Conservation (phyloP, 768 basidiomycete species). For the Suillus cothurnatus region DNA sequence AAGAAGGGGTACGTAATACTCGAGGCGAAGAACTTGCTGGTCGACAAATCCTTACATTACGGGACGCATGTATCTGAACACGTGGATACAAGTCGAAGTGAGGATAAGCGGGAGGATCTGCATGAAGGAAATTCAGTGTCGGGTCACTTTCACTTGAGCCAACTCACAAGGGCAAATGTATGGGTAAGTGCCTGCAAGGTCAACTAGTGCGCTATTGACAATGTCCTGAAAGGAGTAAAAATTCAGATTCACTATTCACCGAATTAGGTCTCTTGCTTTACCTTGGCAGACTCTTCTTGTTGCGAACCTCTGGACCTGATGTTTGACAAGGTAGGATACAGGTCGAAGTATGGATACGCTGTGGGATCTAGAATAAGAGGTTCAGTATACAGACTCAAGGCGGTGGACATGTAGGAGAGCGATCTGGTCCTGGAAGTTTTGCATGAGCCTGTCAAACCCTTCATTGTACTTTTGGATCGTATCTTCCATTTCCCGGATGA, state of each 20-base stretch:
- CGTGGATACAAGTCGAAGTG: conserved; percentile 37
- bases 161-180: conserved; percentile 12
- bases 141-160: neutral
- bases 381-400: conserved; percentile 2
- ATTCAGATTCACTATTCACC: neutral
- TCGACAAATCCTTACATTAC: neutral
- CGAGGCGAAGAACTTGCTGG: neutral
- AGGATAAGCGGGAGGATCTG: conserved; percentile 30
- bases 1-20: conserved; percentile 17
- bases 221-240: neutral
- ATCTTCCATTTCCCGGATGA: too few relatives aligned
- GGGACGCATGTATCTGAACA: neutral
- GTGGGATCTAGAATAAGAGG: conserved; percentile 24
- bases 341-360: conserved; percentile 40
- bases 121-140: neutral
- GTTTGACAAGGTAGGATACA: conserved; percentile 16
- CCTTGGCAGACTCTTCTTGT: neutral
- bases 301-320: neutral
- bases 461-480: too few relatives aligned
- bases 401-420: too few relatives aligned
- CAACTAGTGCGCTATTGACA: neutral
- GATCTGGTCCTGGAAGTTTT: too few relatives aligned
- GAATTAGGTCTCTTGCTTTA: neutral
- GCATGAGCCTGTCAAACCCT: too few relatives aligned
- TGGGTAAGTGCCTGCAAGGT: conserved; percentile 7